Evolutionary conservation across 768 basidiomycete genomes (phyloP).

Genomic region (Collybia sordida): DNA sequence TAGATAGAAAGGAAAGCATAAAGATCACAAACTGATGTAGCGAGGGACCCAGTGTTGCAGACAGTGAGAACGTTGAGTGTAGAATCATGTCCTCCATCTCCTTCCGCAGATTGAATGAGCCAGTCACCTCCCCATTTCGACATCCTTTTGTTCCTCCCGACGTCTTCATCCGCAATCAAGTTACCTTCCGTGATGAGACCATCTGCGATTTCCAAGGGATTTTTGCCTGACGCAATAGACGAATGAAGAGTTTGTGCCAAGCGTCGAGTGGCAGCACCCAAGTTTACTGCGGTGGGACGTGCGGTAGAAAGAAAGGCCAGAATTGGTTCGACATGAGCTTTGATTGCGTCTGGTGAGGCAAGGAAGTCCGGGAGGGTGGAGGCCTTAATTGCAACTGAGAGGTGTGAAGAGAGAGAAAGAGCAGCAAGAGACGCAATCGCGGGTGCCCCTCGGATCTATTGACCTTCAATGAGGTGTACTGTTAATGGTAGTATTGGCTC

Average conservation of each 20-base stretch:
- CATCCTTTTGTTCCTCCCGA: conserved; percentile 85
- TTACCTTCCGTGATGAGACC: conserved; percentile 71
- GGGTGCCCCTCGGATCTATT: conserved; percentile 80
- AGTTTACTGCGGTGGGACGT: conserved; percentile 96
- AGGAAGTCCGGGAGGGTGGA: conserved; percentile 55
- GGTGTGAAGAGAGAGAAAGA: conserved; percentile 67
- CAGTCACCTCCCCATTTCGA: conserved; percentile 83
- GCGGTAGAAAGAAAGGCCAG: conserved; percentile 80
- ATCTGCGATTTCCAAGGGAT: conserved; percentile 48
- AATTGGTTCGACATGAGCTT: conserved; percentile 52
- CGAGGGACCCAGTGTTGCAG: conserved; percentile 96
- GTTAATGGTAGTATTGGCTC: conserved; percentile 6
- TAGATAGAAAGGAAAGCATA: neutral
- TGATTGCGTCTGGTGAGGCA: conserved; percentile 48
- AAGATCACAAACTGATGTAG: conserved; percentile 72
- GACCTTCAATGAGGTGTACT: conserved; percentile 3
- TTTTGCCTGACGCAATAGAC: conserved; percentile 39
- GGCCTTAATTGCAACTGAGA: conserved; percentile 51
- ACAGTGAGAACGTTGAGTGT: conserved; percentile 86
- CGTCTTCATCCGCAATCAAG: conserved; percentile 82
- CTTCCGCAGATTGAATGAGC: conserved; percentile 57
- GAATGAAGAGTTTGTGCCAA: conserved; percentile 52
- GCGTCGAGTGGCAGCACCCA: conserved; percentile 80
- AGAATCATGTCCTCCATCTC: conserved; percentile 28
- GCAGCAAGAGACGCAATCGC: conserved; percentile 93